Conservation (phyloP, 352 stramenopile species). For the Phytophthora sansomeana region DNA sequence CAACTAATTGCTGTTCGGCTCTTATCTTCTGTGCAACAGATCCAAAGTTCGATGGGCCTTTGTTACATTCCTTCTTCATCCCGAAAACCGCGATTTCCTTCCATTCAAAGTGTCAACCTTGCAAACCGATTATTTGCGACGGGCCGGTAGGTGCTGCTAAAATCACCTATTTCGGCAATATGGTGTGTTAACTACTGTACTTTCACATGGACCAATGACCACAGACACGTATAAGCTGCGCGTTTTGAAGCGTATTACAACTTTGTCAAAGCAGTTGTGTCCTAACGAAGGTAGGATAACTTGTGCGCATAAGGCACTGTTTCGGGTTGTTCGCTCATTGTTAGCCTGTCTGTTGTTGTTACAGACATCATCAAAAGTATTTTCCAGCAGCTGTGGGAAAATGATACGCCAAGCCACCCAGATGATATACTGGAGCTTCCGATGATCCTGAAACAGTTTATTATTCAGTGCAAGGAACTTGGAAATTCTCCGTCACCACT, state of each 20-base stretch:
- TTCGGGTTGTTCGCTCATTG: neutral
- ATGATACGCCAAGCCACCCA: slow-evolving; percentile 3
- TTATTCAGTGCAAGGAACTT: slow-evolving; percentile 17
- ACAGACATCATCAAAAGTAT: slow-evolving; percentile 49
- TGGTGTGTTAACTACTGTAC: neutral
- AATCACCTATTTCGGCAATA: neutral
- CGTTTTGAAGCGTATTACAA: slow-evolving; percentile 42
- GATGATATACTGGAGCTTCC: slow-evolving; percentile 45
- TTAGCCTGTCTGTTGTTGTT: neutral
- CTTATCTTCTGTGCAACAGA: slow-evolving; percentile 16
- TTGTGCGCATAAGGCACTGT: neutral
- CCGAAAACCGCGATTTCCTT: slow-evolving; percentile 45
- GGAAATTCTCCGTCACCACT: slow-evolving; percentile 32
- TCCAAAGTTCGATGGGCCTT: slow-evolving; percentile 55
- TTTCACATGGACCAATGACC: neutral
- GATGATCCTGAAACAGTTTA: slow-evolving; percentile 41
- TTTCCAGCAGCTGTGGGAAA: slow-evolving; percentile 43
- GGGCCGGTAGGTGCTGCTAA: slow-evolving; percentile 19
- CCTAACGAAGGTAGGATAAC: slow-evolving; percentile 36
- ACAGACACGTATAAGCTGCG: slow-evolving; percentile 45
- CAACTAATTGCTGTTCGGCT: neutral
- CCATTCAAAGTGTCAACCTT: slow-evolving; percentile 35
- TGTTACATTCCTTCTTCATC: slow-evolving; percentile 54
- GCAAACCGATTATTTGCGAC: slow-evolving; percentile 20
- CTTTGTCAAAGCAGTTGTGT: slow-evolving; percentile 45